Base-by-base conservation (phyloP, 2,329 filamentous ascomycete genomes). In the Thelonectria rubi region DNA sequence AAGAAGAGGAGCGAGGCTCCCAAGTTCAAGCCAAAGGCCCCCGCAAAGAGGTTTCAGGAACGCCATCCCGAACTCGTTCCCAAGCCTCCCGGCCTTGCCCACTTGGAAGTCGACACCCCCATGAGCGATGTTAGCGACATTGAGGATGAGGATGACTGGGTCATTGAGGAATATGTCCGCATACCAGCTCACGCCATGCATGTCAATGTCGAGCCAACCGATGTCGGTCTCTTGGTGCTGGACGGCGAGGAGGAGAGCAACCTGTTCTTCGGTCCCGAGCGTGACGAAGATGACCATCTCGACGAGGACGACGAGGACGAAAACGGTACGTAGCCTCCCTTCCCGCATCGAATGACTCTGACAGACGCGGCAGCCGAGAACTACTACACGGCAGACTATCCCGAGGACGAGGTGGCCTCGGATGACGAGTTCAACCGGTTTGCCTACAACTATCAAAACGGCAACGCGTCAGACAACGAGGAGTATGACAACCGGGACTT, bases 331-430 rank as follows among this genome's bases (percentile, higher is more conserved):
- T 68, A 17, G 21, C 49, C 55, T 34, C 18, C 6, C 14, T 21
- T 65, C 39, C 30, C 68, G 67, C 52, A 57, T 58, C 58, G 47
- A 64, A 63, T 30, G 39, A 11, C 46, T 2, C 34, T 37, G 6
- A 37, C 34, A 37, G 34, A 37, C 15, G 2, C 20, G 10, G 15
- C 62, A 88, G 89, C 91, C 37, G 91, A 94, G 73, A 90, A 92
- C 70, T 88, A 92, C 75, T 93, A 93, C 72, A 87, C 88, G 3
- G 89, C 90, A 55, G 91, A 94, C 73, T 94, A 94, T 68, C 91
- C 91, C 0, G 91, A 94, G 64, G 91, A 94, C 55, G 91, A 94
- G 73, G 83, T 93, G 14, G 88, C 87, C 46, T 89, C 87, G 15
- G 90, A 93, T 68, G 78, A 80, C 54, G 79, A 80, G 60, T 79